Evolutionary conservation across 495 filamentous ascomycete species (phyloP).

Genomic region (Hypoxylon rickii): DNA sequence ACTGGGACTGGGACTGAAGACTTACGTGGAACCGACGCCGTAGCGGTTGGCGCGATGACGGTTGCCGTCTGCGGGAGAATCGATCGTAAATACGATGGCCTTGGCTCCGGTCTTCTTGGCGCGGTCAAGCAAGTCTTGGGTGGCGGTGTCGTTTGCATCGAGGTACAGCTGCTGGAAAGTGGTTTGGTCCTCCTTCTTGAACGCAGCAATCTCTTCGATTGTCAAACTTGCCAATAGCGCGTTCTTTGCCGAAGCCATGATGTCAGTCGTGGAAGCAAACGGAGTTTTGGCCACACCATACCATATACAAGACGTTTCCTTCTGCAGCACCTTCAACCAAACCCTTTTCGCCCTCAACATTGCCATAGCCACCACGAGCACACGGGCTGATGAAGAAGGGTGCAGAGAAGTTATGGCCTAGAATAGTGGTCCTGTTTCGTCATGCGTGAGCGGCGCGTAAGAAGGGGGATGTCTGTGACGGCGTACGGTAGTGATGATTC

Average conservation of each 20-base stretch:
- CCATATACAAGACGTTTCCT: slow-evolving; percentile 44
- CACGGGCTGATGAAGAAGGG: slow-evolving; percentile 51
- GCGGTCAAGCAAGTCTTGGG: slow-evolving; percentile 35
- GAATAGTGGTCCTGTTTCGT: slow-evolving; percentile 38
- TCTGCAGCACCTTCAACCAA: slow-evolving; percentile 42
- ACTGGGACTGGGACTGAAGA: background rate
- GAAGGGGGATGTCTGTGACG: background rate
- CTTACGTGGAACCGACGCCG: slow-evolving; percentile 38
- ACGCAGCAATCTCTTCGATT: slow-evolving; percentile 44
- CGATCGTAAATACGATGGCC: slow-evolving; percentile 48
- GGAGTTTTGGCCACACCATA: background rate
- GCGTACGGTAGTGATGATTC: slow-evolving; percentile 34
- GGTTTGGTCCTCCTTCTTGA: slow-evolving; percentile 37
- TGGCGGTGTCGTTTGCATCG: slow-evolving; percentile 42
- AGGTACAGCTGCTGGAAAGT: slow-evolving; percentile 49
- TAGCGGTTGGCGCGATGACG: slow-evolving; percentile 45
- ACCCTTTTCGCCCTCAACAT: slow-evolving; percentile 42
- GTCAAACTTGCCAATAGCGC: slow-evolving; percentile 37
- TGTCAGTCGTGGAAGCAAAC: slow-evolving; percentile 1
- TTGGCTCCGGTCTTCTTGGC: slow-evolving; percentile 42
- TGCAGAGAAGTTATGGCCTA: slow-evolving; percentile 47
- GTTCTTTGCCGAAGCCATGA: slow-evolving; percentile 14
- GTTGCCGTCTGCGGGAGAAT: slow-evolving; percentile 45
- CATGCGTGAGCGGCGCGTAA: background rate
- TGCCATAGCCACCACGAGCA: slow-evolving; percentile 42